Evolutionary conservation across 2,329 filamentous ascomycete species (phyloP).

Genomic region (Cytospora chrysosperma): DNA sequence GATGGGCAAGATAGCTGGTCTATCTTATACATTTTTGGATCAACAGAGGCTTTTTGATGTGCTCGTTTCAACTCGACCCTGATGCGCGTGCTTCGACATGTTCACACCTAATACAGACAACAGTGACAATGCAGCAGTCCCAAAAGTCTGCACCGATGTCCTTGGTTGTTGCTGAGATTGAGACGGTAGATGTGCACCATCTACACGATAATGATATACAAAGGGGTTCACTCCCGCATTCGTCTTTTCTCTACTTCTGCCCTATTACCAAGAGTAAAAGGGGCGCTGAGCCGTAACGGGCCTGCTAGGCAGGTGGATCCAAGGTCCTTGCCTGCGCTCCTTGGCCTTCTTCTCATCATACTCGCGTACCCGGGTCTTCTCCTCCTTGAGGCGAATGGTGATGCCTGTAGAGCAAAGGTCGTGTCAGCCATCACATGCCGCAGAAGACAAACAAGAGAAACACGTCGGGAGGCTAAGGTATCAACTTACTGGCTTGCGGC

Average conservation of each 20-base stretch:
- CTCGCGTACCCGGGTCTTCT: conserved; percentile 81
- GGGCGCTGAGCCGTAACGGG: conserved; percentile 81
- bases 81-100: neutral
- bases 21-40: neutral
- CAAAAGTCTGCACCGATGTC: neutral
- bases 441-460: neutral
- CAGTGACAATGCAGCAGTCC: neutral
- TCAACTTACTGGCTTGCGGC: conserved; percentile 70
- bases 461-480: conserved; percentile 5
- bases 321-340: conserved; percentile 72
- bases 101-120: neutral
- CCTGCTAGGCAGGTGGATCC: conserved; percentile 85
- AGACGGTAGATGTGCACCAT: neutral
- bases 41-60: neutral
- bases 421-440: conserved; percentile 4
- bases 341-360: conserved; percentile 76
- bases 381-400: conserved; percentile 84
- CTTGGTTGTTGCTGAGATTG: neutral
- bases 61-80: neutral
- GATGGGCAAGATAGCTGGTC: neutral
- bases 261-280: conserved; percentile 83
- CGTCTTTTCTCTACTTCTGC: neutral
- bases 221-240: neutral
- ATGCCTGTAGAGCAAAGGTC: conserved; percentile 56
- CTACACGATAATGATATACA: neutral